phyloP scores from a whole-genome alignment of 2,329 filamentous ascomycete genomes.

The Microdochium paspali region DNA sequence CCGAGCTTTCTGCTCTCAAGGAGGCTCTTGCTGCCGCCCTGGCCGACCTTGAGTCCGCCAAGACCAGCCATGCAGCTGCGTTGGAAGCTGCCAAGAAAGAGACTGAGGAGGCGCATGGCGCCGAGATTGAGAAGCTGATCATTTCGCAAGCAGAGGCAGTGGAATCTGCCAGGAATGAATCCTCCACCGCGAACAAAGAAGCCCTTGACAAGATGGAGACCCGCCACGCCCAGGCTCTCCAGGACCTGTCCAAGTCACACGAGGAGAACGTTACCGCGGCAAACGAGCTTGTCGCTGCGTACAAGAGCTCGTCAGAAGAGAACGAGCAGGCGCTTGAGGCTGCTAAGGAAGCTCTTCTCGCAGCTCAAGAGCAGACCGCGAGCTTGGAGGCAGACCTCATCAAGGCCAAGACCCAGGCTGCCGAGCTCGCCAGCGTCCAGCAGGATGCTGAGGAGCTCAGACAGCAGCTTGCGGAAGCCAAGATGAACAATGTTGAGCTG shows the following conservation, averaged over 20 bases:
- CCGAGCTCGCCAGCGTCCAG: constrained; percentile 33
- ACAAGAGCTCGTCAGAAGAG: constrained; percentile 18
- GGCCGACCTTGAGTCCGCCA: constrained; percentile 21
- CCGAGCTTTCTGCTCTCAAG: neutral
- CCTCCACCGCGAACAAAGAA: constrained; percentile 14
- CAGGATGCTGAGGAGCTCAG: constrained; percentile 39
- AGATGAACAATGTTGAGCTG: constrained; percentile 50
- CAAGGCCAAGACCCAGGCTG: constrained; percentile 20
- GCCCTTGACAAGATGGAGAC: constrained; percentile 27
- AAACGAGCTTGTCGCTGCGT: constrained; percentile 17
- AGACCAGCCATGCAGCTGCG: constrained; percentile 21
- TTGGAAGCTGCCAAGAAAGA: constrained; percentile 31
- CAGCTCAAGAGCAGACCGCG: constrained; percentile 16
- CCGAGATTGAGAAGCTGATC: constrained; percentile 36
- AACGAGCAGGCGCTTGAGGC: constrained; percentile 24
- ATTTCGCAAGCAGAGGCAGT: constrained; percentile 32
- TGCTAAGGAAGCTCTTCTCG: constrained; percentile 19
- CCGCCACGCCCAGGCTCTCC: constrained; percentile 35
- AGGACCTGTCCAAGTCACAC: constrained; percentile 29
- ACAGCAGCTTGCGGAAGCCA: constrained; percentile 46
- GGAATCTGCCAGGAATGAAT: constrained; percentile 32
- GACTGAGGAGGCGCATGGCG: constrained; percentile 26
- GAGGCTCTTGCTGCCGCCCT: constrained; percentile 13
- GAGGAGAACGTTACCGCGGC: constrained; percentile 19
- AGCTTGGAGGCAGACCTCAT: constrained; percentile 23